phyloP scores from a whole-genome alignment of 495 filamentous ascomycete species.

The Tetracladium marchalianum region DNA sequence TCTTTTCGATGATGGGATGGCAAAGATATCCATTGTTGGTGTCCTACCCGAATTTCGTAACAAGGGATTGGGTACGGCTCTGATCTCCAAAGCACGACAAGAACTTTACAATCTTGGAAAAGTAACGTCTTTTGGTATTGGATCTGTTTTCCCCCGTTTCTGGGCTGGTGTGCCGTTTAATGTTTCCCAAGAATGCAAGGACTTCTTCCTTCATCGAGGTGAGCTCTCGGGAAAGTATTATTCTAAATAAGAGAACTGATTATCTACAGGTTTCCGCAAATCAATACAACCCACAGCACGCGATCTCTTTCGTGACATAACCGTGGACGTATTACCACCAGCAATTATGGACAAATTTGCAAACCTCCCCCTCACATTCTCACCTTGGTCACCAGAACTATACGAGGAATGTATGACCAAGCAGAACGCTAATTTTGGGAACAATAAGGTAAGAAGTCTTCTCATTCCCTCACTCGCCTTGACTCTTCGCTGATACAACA shows the following conservation, averaged over 20 bases:
- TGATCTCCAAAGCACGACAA: slow-evolving; percentile 24
- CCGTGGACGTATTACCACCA: slow-evolving; percentile 25
- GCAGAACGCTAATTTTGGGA: slow-evolving; percentile 33
- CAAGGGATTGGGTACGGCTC: slow-evolving; percentile 32
- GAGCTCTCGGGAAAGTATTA: slow-evolving; percentile 13
- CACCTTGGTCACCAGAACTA: slow-evolving; percentile 26
- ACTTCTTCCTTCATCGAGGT: slow-evolving; percentile 38
- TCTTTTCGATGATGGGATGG: slow-evolving; percentile 17
- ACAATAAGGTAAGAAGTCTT: slow-evolving; percentile 21
- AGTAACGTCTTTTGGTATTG: slow-evolving; percentile 17
- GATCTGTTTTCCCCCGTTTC: slow-evolving; percentile 38
- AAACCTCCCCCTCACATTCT: slow-evolving; percentile 27
- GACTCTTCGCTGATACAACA: not conserved
- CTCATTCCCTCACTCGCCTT: slow-evolving; percentile 4
- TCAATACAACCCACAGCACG: slow-evolving; percentile 17
- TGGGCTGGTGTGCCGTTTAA: slow-evolving; percentile 38
- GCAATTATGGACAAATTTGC: slow-evolving; percentile 28
- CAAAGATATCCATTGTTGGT: slow-evolving; percentile 23
- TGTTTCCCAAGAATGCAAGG: slow-evolving; percentile 24
- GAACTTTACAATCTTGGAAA: slow-evolving; percentile 24
- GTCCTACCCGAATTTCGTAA: slow-evolving; percentile 29
- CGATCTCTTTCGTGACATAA: slow-evolving; percentile 36
- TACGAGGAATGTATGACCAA: slow-evolving; percentile 35
- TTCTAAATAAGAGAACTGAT: not conserved
- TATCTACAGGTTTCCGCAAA: slow-evolving; percentile 9